A percentile compares a stretch with the other conserved stretches of the same genome.
Conservation (phyloP, 208 protist genomes). For the Leishmania arabica region DNA sequence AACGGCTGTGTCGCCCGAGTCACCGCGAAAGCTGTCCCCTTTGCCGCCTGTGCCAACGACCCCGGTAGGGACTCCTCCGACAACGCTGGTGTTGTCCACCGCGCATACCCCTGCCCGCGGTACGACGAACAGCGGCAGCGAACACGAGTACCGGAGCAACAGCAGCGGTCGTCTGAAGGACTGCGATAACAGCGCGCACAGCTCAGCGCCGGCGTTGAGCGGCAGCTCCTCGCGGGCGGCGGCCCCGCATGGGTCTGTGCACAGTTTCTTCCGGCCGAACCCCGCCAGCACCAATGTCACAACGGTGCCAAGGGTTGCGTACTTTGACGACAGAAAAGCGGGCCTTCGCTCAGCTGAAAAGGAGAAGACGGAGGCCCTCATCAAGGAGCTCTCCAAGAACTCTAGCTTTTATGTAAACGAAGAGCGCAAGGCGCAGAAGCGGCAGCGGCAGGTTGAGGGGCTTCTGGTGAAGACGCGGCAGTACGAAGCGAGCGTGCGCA, state of each 20-base stretch:
- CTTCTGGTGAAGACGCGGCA: conserved; percentile 40
- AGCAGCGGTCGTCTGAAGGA: neutral
- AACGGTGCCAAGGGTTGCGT: conserved; percentile 11
- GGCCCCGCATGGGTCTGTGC: neutral
- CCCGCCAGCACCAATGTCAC: neutral
- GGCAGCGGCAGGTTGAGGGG: conserved; percentile 38
- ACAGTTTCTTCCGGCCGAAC: neutral
- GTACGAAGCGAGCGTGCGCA: conserved; percentile 30
- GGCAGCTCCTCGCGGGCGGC: neutral
- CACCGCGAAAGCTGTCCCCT: neutral
- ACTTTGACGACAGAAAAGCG: conserved; percentile 77
- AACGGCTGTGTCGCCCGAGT: neutral
- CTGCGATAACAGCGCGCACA: neutral
- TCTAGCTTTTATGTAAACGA: conserved; percentile 75
- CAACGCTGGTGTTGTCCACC: neutral
- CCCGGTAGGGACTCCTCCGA: neutral
- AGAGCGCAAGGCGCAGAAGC: conserved; percentile 53
- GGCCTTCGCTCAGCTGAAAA: conserved; percentile 70
- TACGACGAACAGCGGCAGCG: too few relatives aligned
- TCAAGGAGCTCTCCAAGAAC: conserved; percentile 54
- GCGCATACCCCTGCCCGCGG: neutral
- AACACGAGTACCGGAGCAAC: neutral
- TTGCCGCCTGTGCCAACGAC: too few relatives aligned
- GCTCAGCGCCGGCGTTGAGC: neutral
- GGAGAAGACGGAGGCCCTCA: conserved; percentile 48